phyloP scores from a whole-genome alignment of 1,284 basidiomycete genomes.

The Xerocomus minutiporus region DNA sequence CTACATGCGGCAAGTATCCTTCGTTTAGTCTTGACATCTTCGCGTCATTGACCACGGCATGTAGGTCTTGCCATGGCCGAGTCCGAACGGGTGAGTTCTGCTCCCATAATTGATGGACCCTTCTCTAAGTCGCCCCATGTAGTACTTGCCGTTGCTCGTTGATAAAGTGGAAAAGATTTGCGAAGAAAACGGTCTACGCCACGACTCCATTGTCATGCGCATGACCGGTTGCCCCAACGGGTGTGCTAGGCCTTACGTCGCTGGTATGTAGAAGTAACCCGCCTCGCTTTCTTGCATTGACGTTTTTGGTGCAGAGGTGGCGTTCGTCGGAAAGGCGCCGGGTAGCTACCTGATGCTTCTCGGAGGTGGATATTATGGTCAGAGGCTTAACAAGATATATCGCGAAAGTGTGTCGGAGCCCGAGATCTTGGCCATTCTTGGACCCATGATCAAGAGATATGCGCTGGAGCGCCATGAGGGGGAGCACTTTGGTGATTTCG shows the following conservation, averaged over 20 bases:
- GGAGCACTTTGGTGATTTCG: conserved; percentile 95
- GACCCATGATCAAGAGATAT: conserved; percentile 91
- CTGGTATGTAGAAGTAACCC: conserved; percentile 44
- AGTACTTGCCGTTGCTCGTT: conserved; percentile 92
- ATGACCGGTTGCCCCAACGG: conserved; percentile 98
- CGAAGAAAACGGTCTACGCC: conserved; percentile 87
- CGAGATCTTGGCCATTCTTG: conserved; percentile 88
- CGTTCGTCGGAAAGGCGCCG: conserved; percentile 95
- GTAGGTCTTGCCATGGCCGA: conserved; percentile 90
- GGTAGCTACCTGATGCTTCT: conserved; percentile 94
- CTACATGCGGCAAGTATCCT: conserved; percentile 74
- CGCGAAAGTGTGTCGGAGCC: conserved; percentile 89
- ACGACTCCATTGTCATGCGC: conserved; percentile 95
- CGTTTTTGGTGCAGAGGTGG: conserved; percentile 62
- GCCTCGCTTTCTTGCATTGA: background rate
- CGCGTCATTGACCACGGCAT: conserved; percentile 6
- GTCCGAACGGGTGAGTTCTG: conserved; percentile 70
- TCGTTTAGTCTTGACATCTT: background rate
- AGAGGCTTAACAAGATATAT: conserved; percentile 92
- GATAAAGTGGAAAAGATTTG: conserved; percentile 96
- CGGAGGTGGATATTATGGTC: conserved; percentile 91
- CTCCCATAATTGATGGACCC: background rate
- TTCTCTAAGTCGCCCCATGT: conserved; percentile 7
- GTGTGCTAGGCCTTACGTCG: conserved; percentile 92
- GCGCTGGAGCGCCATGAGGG: conserved; percentile 86